Base-by-base conservation (phyloP, 1,284 basidiomycete genomes). In the Leucoagaricus sp. region DNA sequence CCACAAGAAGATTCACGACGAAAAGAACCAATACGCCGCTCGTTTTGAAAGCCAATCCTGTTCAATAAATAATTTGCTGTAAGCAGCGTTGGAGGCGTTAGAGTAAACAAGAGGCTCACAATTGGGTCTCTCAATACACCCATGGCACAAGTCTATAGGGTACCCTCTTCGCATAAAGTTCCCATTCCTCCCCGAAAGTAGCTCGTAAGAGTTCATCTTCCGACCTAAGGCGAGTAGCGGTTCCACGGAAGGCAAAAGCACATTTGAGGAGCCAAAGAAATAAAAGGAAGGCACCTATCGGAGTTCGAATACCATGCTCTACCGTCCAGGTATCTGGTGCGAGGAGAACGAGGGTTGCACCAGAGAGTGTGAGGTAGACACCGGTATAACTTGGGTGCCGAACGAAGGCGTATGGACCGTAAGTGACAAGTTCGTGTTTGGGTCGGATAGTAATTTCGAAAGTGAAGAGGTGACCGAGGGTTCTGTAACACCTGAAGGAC, bases 331-430 rank as follows among this genome's bases (percentile, higher is more conserved):
- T 67, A n/a, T 68, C 67, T 28, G 72, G 72, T 6, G 70, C 58
- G 49, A 60, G 60, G 15, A 73, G 60, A 12, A 68, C 65, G 21
- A 66, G 61, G 4, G 71, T 69, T 2, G 71, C 69, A 7, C 73
- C 72, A 17, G 61, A 57, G 9, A 75, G 63, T 12, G 71, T 74
- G 38, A 72, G 63, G 55, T 68, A 72, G 23, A 73, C 65, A n/a
- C 72, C 71, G 17, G 70, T 69, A 56, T 75, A 75, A 62, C 71
- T 71, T 42, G 73, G 73, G 59, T 75, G 73, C 38, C 73, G 67
- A 10, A 73, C 71, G 66, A 68, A 73, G 17, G 70, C 64, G 53
- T 75, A 75, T 2, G 72, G 72, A 1, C 72, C 73, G 31, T 63
- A 59, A 7, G 67, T 72, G 55, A 75, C 63, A 25, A 75, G 68